Percentiles rank a stretch among this genome's conserved stretches.
phyloP scores from a whole-genome alignment of 768 basidiomycete genomes.

The Lyophyllum shimeji region DNA sequence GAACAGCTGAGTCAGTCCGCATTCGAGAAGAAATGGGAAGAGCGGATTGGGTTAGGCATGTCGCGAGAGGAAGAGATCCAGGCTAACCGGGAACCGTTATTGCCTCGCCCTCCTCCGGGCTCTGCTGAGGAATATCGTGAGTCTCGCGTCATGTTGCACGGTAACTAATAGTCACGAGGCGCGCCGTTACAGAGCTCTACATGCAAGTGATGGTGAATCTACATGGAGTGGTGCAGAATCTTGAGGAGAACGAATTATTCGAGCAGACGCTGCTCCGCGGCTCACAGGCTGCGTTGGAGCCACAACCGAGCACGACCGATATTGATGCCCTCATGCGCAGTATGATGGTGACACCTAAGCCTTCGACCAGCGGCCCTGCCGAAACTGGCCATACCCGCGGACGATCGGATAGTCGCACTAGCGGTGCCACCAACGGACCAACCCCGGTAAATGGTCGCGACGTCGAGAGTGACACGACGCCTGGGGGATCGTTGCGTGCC shows the following conservation, averaged over 20 bases:
- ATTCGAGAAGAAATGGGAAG: conserved; percentile 45
- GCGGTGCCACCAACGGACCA: conserved; percentile 30
- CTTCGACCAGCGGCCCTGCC: conserved; percentile 9
- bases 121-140: conserved; percentile 35
- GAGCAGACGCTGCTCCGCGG: conserved; percentile 47
- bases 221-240: conserved; percentile 33
- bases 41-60: conserved; percentile 34
- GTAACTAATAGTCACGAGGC: neutral
- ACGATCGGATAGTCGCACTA: conserved; percentile 12
- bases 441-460: conserved; percentile 32
- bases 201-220: conserved; percentile 38
- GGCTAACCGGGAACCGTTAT: conserved; percentile 38
- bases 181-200: conserved; percentile 24
- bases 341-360: conserved; percentile 44
- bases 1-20: conserved; percentile 30
- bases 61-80: conserved; percentile 39
- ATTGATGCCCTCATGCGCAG: conserved; percentile 51
- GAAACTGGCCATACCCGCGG: conserved; percentile 2
- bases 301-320: conserved; percentile 41
- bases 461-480: neutral
- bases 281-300: conserved; percentile 43
- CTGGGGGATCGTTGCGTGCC: conserved; percentile 7
- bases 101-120: conserved; percentile 27
- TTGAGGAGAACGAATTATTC: conserved; percentile 50
- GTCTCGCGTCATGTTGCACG: conserved; percentile 8